Evolutionary conservation across 2,329 filamentous ascomycete genomes (phyloP).

Genomic region (Hypoxylon sp.): DNA sequence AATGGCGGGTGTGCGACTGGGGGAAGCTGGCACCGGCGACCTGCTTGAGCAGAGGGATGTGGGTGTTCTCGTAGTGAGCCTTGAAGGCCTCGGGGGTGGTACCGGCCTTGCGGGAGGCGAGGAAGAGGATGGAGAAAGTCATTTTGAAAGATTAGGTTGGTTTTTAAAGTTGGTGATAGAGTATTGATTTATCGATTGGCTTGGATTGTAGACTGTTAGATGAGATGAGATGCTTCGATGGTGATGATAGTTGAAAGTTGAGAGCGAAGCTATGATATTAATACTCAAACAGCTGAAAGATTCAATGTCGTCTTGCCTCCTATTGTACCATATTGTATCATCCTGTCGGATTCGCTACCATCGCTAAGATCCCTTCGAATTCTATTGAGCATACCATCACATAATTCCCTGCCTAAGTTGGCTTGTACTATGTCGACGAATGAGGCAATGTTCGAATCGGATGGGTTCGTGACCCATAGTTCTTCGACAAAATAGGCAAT

Average conservation of each 20-base stretch:
- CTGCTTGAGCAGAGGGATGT: conserved; percentile 42
- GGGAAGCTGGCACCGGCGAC: conserved; percentile 43
- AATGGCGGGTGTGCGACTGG: conserved; percentile 46
- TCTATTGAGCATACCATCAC: neutral
- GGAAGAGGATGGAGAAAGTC: conserved; percentile 39
- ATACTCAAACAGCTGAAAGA: conserved; percentile 6
- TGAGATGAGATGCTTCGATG: conserved; percentile 15
- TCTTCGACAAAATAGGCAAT: conserved; percentile 14
- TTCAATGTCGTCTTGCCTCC: neutral
- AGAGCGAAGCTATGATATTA: conserved; percentile 17
- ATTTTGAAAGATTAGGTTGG: conserved; percentile 27
- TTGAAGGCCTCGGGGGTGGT: conserved; percentile 46
- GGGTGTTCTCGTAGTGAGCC: conserved; percentile 39
- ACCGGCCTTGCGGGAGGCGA: conserved; percentile 43
- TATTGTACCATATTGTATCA: conserved; percentile 8
- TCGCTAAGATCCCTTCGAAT: neutral
- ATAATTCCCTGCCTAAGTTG: conserved; percentile 15
- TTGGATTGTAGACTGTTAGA: neutral
- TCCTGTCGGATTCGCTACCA: conserved; percentile 20
- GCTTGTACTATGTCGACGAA: conserved; percentile 1
- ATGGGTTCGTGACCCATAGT: conserved; percentile 7
- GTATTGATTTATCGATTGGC: conserved; percentile 3
- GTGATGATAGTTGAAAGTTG: conserved; percentile 6
- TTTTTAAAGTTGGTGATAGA: conserved; percentile 14
- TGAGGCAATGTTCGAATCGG: conserved; percentile 17